These are phyloP conservation scores for Colletotrichum tabaci DNA, from an alignment of 2,329 filamentous ascomycete genomes.

Conservation along the genomic window DNA sequence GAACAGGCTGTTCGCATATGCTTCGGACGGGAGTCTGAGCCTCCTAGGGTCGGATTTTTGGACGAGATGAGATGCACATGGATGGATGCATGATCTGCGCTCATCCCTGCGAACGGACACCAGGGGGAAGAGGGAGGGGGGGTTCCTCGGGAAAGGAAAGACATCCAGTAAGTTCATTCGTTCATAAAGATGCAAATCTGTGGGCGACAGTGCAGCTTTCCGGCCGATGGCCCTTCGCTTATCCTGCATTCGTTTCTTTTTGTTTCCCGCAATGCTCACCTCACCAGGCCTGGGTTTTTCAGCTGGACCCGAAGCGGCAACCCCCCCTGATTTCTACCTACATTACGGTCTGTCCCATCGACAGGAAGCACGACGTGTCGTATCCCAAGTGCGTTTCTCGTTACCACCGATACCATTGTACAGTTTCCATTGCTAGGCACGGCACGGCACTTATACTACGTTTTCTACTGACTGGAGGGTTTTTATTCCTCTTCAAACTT, in stretches of 20 bases:
- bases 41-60: neutral
- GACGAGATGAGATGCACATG: constrained; percentile 8
- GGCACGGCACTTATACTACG: too few species aligned
- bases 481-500: too few species aligned
- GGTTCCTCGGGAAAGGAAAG: neutral
- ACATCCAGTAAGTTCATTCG: constrained; percentile 18
- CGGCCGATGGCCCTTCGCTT: constrained; percentile 8
- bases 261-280: neutral
- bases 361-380: too few species aligned
- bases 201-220: neutral
- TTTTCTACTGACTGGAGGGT: too few species aligned
- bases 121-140: neutral
- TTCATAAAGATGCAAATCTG: neutral
- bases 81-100: constrained; percentile 28
- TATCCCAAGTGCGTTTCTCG: too few species aligned
- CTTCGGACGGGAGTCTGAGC: neutral
- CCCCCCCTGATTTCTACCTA: neutral
- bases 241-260: constrained; percentile 25
- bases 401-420: too few species aligned
- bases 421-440: too few species aligned
- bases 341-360: too few species aligned
- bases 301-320: constrained; percentile 12
- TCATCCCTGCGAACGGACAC: constrained; percentile 30
- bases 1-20: neutral
- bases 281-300: constrained; percentile 10